phyloP scores from a whole-genome alignment of 306 rosid genomes.

The Styphnolobium japonicum region DNA sequence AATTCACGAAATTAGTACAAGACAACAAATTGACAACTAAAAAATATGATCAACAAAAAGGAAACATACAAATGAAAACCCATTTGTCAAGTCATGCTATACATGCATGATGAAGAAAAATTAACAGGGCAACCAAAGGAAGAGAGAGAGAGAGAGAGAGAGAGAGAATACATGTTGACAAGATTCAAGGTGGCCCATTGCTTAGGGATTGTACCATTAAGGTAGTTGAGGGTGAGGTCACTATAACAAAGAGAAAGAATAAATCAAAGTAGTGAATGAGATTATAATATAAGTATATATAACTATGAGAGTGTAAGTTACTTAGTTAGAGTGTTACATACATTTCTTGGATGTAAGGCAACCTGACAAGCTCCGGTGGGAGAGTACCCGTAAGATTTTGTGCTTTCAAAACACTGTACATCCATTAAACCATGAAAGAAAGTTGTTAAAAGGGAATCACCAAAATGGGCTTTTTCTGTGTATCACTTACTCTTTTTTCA shows the following conservation, averaged over 20 bases:
- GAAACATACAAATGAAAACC: not conserved
- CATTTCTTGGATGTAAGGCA: conserved; percentile 51
- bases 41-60: not conserved
- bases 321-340: conserved; percentile 27
- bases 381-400: conserved; percentile 48
- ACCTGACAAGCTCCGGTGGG: conserved; percentile 37
- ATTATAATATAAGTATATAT: not conserved
- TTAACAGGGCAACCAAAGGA: not conserved
- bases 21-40: not conserved
- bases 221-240: conserved; percentile 53
- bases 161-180: conserved; percentile 39
- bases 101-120: not conserved
- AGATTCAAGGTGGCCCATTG: conserved; percentile 48
- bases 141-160: not conserved
- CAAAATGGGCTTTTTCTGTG: not conserved
- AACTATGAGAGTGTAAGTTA: too few species aligned
- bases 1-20: not conserved
- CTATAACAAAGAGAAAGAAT: conserved; percentile 27
- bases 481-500: too few species aligned
- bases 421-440: not conserved
- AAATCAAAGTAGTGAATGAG: not conserved
- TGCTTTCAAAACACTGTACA: conserved; percentile 31
- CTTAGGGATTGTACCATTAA: conserved; percentile 58
- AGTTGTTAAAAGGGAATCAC: not conserved
- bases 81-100: not conserved